Evolutionary conservation across 768 basidiomycete species (phyloP).

Genomic region (Saitozyma podzolica): DNA sequence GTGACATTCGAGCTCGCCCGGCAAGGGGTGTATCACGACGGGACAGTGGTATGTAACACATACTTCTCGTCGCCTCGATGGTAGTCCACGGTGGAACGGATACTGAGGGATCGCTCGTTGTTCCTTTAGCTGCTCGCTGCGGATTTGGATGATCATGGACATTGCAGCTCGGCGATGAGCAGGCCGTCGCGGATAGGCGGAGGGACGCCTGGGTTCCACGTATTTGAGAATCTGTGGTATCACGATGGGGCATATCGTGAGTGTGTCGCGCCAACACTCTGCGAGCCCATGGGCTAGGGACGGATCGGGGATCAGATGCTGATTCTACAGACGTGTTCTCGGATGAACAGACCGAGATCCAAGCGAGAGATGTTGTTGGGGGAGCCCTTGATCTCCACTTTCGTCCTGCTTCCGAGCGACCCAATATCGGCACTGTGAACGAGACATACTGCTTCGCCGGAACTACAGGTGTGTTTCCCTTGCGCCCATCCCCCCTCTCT

Average conservation of each 20-base stretch:
- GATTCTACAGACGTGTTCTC: conserved; percentile 2
- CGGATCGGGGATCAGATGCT: background rate
- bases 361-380: background rate
- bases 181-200: background rate
- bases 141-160: too few relatives aligned
- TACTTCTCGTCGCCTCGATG: too few relatives aligned
- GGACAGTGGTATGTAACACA: too few relatives aligned
- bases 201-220: conserved; percentile 12
- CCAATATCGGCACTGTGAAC: background rate
- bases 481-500: too few relatives aligned
- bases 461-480: conserved; percentile 4
- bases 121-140: too few relatives aligned
- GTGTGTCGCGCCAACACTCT: background rate
- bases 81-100: too few relatives aligned
- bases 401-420: background rate
- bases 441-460: background rate
- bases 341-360: background rate
- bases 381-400: background rate
- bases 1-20: too few relatives aligned
- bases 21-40: too few relatives aligned
- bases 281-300: background rate
- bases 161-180: too few relatives aligned
- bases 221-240: conserved; percentile 18
- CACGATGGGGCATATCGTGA: conserved; percentile 18
- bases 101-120: too few relatives aligned